Conservation (phyloP, 495 filamentous ascomycete species). For the Astrothelium macrocarpum region DNA sequence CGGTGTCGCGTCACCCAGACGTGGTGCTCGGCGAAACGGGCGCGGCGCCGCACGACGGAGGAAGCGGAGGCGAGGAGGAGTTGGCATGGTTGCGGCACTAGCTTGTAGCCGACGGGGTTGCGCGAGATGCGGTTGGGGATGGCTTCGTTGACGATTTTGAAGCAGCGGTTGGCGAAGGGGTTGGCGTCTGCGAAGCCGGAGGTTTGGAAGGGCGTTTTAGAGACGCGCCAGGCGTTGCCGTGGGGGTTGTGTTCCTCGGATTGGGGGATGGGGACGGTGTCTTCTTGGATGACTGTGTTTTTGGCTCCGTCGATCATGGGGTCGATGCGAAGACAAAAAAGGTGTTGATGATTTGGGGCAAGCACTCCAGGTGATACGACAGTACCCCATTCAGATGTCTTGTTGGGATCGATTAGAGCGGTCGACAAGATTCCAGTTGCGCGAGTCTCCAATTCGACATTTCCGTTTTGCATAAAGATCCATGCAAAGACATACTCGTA, state of each 20-base stretch:
- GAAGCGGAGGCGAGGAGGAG: slow-evolving; percentile 21
- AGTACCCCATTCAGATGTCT: slow-evolving; percentile 21
- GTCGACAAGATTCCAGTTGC: slow-evolving; percentile 30
- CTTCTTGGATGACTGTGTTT: slow-evolving; percentile 24
- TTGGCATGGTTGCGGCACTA: slow-evolving; percentile 27
- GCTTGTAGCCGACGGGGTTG: slow-evolving; percentile 29
- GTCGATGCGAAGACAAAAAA: slow-evolving; percentile 28
- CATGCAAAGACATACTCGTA: slow-evolving; percentile 32
- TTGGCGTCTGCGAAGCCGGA: slow-evolving; percentile 20
- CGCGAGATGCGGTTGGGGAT: slow-evolving; percentile 22
- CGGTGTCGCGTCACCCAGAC: slow-evolving; percentile 31
- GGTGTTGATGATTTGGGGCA: slow-evolving; percentile 27
- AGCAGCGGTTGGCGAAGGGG: slow-evolving; percentile 16
- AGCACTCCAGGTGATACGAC: slow-evolving; percentile 21
- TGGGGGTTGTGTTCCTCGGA: slow-evolving; percentile 20
- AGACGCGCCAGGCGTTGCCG: slow-evolving; percentile 21
- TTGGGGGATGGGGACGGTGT: slow-evolving; percentile 19
- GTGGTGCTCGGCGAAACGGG: slow-evolving; percentile 25
- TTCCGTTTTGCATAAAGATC: slow-evolving; percentile 24
- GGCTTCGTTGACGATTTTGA: slow-evolving; percentile 26
- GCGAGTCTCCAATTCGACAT: slow-evolving; percentile 26
- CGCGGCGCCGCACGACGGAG: slow-evolving; percentile 15
- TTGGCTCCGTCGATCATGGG: slow-evolving; percentile 25
- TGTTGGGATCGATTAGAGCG: slow-evolving; percentile 22
- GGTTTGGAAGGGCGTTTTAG: slow-evolving; percentile 9